phyloP scores from a whole-genome alignment of 306 rosid species.

The Chamaecrista fasciculata region DNA sequence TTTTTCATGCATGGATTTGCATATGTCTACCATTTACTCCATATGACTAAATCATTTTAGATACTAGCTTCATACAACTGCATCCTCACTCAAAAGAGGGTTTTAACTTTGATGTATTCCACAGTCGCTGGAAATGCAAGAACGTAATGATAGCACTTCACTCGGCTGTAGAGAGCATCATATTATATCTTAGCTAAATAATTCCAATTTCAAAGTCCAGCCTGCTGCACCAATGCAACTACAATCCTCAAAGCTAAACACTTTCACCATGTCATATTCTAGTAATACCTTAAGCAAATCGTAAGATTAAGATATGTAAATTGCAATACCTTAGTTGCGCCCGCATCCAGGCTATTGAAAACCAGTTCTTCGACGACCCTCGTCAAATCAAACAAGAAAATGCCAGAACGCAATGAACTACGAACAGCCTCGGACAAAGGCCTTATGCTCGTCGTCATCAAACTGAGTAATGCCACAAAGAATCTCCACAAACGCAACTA shows the following conservation, averaged over 20 bases:
- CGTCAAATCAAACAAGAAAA: slow-evolving; percentile 57
- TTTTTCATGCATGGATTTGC: neutral
- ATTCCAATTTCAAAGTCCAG: neutral
- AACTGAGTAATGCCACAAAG: slow-evolving; percentile 31
- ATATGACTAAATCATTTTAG: neutral
- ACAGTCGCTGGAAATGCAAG: neutral
- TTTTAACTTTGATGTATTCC: too few species aligned
- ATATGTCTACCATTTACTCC: neutral
- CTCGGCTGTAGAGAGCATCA: neutral
- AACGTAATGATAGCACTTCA: neutral
- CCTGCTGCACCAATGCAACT: neutral
- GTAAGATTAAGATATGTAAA: neutral
- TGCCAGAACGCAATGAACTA: slow-evolving; percentile 69
- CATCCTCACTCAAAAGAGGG: neutral
- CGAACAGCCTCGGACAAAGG: slow-evolving; percentile 56
- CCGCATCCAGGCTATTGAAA: slow-evolving; percentile 75
- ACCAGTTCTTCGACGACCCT: slow-evolving; percentile 86
- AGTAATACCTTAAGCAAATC: neutral
- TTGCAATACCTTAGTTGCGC: slow-evolving; percentile 57
- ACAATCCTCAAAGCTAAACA: slow-evolving; percentile 25
- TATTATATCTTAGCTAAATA: neutral
- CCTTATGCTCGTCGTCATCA: slow-evolving; percentile 56
- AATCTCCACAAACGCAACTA: neutral
- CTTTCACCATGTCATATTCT: neutral
- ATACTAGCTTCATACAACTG: neutral